Percentiles rank a stretch among this genome's conserved stretches.
These are phyloP conservation scores for Scedosporium dehoogii DNA, from an alignment of 2,329 filamentous ascomycete genomes.

Conservation along the genomic window DNA sequence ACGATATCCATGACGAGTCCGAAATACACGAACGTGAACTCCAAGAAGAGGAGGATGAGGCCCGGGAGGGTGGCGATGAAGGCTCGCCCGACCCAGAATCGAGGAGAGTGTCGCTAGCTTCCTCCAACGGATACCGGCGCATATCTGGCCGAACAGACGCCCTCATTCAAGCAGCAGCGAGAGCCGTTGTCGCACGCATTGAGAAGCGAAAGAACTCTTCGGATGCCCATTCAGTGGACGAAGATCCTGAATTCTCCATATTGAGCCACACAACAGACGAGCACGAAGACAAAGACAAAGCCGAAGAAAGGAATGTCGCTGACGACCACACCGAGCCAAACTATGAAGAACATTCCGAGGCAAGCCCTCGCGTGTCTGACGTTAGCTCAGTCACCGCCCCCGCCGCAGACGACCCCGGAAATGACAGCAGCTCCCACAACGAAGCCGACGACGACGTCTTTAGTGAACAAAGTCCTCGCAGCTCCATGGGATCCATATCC, in stretches of 20 bases:
- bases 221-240: constrained; percentile 19
- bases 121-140: constrained; percentile 17
- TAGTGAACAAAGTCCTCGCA: constrained; percentile 46
- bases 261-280: neutral
- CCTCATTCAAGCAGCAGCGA: constrained; percentile 42
- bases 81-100: neutral
- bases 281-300: neutral
- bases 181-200: constrained; percentile 38
- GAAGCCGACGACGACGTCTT: constrained; percentile 48
- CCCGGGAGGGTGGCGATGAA: neutral
- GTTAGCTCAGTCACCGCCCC: neutral
- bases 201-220: constrained; percentile 18
- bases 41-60: neutral
- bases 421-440: constrained; percentile 39
- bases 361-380: neutral
- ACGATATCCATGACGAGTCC: neutral
- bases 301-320: neutral
- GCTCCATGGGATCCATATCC: constrained; percentile 44
- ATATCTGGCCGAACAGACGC: constrained; percentile 37
- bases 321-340: neutral
- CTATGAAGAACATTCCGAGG: neutral
- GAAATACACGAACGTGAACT: neutral
- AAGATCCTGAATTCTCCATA: neutral
- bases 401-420: constrained; percentile 9
- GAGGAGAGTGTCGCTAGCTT: neutral